Conservation (phyloP, 208 protist species). For the Jaenimonas drosophilae region DNA sequence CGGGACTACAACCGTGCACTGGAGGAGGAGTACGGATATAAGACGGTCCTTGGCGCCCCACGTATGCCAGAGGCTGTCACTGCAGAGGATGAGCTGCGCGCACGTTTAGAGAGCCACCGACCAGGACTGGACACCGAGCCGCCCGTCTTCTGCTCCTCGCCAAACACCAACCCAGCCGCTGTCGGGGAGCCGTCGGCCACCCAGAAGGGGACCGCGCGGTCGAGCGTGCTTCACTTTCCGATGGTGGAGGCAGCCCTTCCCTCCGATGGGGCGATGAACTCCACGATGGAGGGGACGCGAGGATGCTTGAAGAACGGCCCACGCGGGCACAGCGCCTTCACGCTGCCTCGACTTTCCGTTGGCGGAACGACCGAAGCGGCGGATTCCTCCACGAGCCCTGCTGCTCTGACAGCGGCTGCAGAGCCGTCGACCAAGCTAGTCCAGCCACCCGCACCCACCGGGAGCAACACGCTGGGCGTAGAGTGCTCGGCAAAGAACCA, state of each 20-base stretch:
- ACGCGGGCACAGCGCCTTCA: not conserved
- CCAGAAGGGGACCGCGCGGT: no score
- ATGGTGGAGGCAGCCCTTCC: not conserved
- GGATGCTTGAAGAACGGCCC: no score
- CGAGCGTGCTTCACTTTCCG: no score
- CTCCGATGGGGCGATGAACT: slow-evolving; percentile 1
- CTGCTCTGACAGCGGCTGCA: not conserved
- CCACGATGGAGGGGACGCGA: not conserved
- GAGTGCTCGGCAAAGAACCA: slow-evolving; percentile 40
- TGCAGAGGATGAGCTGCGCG: slow-evolving; percentile 3
- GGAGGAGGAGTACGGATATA: slow-evolving; percentile 66
- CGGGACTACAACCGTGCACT: slow-evolving; percentile 59
- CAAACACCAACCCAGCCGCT: slow-evolving; percentile 3
- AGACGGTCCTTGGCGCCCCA: slow-evolving; percentile 17
- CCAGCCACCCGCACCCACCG: no score
- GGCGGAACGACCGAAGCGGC: not conserved
- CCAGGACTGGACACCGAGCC: slow-evolving; percentile 22
- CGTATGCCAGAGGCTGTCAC: slow-evolving; percentile 3
- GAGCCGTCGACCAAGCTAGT: not conserved
- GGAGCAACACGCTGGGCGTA: slow-evolving; percentile 19
- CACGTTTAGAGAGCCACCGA: slow-evolving; percentile 17
- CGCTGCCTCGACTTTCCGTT: not conserved
- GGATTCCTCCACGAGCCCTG: not conserved
- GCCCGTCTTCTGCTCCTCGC: slow-evolving; percentile 9
- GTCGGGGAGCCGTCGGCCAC: no score